Evolutionary conservation across 2,329 filamentous ascomycete genomes (phyloP).

Genomic region (Monilinia fructicola): DNA sequence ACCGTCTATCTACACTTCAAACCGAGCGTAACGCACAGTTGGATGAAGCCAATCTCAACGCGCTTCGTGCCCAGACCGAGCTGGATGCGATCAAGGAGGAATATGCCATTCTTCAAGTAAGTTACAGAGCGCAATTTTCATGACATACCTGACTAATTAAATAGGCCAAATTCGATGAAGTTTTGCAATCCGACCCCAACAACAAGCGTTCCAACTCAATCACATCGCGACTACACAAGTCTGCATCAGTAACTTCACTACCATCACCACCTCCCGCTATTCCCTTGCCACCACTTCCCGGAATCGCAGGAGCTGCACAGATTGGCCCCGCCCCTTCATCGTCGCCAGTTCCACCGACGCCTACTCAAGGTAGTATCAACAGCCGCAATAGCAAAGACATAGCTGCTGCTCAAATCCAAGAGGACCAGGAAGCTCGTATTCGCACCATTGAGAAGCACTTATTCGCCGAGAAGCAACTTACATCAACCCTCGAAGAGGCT

Average conservation of each 20-base stretch:
- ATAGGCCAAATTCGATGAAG: constrained; percentile 63
- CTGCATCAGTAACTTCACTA: constrained; percentile 74
- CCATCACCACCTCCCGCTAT: constrained; percentile 94
- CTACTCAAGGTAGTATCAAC: constrained; percentile 47
- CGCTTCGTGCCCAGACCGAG: constrained; percentile 63
- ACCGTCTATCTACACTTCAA: constrained; percentile 80
- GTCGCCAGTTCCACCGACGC: constrained; percentile 50
- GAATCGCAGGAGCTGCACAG: constrained; percentile 48
- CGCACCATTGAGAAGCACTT: constrained; percentile 96
- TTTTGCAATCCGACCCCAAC: constrained; percentile 36
- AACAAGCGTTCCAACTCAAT: constrained; percentile 58
- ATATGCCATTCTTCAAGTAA: constrained; percentile 67
- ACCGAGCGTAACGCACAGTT: constrained; percentile 72
- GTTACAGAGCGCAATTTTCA: constrained; percentile 7
- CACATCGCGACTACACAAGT: constrained; percentile 65
- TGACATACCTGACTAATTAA: constrained; percentile 20
- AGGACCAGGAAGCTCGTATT: constrained; percentile 94
- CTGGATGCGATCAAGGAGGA: constrained; percentile 67
- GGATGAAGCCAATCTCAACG: constrained; percentile 72
- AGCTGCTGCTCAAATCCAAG: constrained; percentile 73
- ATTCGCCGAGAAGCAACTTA: constrained; percentile 93
- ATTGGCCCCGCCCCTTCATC: constrained; percentile 44
- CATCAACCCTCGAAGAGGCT: constrained; percentile 90
- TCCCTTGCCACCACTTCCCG: constrained; percentile 87
- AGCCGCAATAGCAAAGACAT: constrained; percentile 79